These are phyloP conservation scores for Cicer pinnatifidum DNA, from an alignment of 306 rosid species.

Conservation along the genomic window DNA sequence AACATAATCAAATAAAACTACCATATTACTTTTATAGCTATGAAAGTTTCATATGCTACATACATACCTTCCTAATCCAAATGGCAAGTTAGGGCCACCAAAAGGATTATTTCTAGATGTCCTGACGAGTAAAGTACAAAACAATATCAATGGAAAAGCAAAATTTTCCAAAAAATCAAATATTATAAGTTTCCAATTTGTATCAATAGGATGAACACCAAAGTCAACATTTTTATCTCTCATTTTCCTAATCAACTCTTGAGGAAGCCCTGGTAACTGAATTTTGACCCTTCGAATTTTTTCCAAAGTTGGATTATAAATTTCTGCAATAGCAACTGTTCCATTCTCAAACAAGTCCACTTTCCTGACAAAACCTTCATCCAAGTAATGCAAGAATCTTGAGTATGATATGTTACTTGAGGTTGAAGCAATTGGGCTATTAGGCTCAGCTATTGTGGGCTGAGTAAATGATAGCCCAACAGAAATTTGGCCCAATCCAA, in stretches of 20 bases:
- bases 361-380: slow-evolving; percentile 65
- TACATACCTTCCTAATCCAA: slow-evolving; percentile 76
- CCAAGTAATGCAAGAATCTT: slow-evolving; percentile 71
- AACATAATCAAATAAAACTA: too few relatives aligned
- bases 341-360: slow-evolving; percentile 80
- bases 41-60: background rate
- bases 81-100: slow-evolving; percentile 78
- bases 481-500: slow-evolving; percentile 46
- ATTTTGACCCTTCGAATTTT: slow-evolving; percentile 71
- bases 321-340: slow-evolving; percentile 73
- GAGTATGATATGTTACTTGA: slow-evolving; percentile 72
- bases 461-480: slow-evolving; percentile 16
- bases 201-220: slow-evolving; percentile 65
- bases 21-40: background rate
- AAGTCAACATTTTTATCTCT: slow-evolving; percentile 65
- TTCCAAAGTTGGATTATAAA: slow-evolving; percentile 59
- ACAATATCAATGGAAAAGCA: slow-evolving; percentile 69
- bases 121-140: slow-evolving; percentile 59
- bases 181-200: slow-evolving; percentile 52
- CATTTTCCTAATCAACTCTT: slow-evolving; percentile 65
- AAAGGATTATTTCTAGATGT: slow-evolving; percentile 57
- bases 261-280: slow-evolving; percentile 73
- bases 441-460: slow-evolving; percentile 65
- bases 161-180: slow-evolving; percentile 64
- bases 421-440: slow-evolving; percentile 57